These are phyloP conservation scores for Trichothecium roseum DNA, from an alignment of 2,329 filamentous ascomycete species.

Conservation along the genomic window DNA sequence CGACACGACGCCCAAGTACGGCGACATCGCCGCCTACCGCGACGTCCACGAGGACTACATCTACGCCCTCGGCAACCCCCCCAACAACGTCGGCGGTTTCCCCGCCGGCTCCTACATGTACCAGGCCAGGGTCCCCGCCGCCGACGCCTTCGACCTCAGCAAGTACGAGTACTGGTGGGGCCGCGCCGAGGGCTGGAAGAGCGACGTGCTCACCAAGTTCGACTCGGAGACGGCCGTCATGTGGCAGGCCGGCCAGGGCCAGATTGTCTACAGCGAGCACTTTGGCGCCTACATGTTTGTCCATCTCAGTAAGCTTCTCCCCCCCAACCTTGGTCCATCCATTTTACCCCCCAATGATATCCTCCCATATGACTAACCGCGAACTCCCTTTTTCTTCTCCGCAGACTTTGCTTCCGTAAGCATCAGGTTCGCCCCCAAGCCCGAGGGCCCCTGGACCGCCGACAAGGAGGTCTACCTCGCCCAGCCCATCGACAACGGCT, in stretches of 20 bases:
- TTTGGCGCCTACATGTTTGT: slow-evolving; percentile 25
- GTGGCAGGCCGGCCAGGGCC: slow-evolving; percentile 26
- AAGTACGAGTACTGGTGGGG: slow-evolving; percentile 29
- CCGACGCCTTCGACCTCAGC: slow-evolving; percentile 22
- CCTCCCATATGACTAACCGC: not conserved
- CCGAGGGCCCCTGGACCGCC: slow-evolving; percentile 25
- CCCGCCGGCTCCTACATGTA: slow-evolving; percentile 20
- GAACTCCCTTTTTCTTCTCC: no score
- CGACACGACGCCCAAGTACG: slow-evolving; percentile 19
- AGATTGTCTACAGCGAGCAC: slow-evolving; percentile 23
- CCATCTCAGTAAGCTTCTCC: slow-evolving; percentile 8
- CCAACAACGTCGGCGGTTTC: slow-evolving; percentile 14
- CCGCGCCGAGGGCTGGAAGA: slow-evolving; percentile 22
- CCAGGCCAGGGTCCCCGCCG: slow-evolving; percentile 21
- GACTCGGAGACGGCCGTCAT: slow-evolving; percentile 24
- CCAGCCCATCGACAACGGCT: slow-evolving; percentile 18
- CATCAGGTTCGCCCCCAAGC: slow-evolving; percentile 13
- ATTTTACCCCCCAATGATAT: not conserved
- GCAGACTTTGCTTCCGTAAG: not conserved
- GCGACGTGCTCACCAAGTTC: slow-evolving; percentile 17
- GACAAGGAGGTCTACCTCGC: slow-evolving; percentile 23
- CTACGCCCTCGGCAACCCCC: slow-evolving; percentile 26
- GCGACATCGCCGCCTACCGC: slow-evolving; percentile 24
- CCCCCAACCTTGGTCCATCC: not conserved
- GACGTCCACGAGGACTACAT: slow-evolving; percentile 26